A percentile compares a stretch with the other conserved stretches of the same genome.
phyloP scores from a whole-genome alignment of 1,139 yeast genomes.

The Candida smagusa region DNA sequence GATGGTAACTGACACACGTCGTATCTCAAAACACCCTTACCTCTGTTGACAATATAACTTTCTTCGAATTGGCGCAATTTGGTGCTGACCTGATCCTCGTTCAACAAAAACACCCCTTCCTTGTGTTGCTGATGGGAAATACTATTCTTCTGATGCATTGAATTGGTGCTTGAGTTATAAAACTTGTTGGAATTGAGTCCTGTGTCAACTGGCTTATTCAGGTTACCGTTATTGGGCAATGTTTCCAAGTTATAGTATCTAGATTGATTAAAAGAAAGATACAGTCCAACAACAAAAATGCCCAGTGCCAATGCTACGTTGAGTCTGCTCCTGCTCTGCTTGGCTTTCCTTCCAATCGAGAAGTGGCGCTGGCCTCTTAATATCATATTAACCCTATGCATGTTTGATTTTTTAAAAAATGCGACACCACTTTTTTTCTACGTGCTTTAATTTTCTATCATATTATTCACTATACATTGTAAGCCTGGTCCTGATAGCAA shows the following conservation, averaged over 20 bases:
- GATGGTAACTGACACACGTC: conserved; percentile 89
- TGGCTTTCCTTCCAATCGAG: background rate
- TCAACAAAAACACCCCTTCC: conserved; percentile 46
- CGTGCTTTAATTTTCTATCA: no score
- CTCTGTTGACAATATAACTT: conserved; percentile 74
- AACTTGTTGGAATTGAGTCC: conserved; percentile 21
- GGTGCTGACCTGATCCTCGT: conserved; percentile 71
- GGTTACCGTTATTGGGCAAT: conserved; percentile 14
- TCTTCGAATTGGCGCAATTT: conserved; percentile 75
- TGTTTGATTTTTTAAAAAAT: no score
- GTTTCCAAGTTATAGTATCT: conserved; percentile 44
- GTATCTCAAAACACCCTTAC: conserved; percentile 88
- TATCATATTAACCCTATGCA: no score
- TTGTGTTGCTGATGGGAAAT: conserved; percentile 44
- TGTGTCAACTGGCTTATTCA: conserved; percentile 5
- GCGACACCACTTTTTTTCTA: no score
- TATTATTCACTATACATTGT: conserved; percentile 4
- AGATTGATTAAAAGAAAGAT: conserved; percentile 39
- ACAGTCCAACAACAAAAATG: conserved; percentile 44
- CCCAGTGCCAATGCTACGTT: conserved; percentile 46
- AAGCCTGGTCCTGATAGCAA: conserved; percentile 56
- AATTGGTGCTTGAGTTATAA: conserved; percentile 45
- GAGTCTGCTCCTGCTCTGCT: conserved; percentile 15
- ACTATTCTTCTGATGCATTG: conserved; percentile 38
- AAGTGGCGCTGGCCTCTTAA: no score